These are phyloP conservation scores for Eucalyptus sp. DNA, from an alignment of 345 rosid species.

Conservation along the genomic window DNA sequence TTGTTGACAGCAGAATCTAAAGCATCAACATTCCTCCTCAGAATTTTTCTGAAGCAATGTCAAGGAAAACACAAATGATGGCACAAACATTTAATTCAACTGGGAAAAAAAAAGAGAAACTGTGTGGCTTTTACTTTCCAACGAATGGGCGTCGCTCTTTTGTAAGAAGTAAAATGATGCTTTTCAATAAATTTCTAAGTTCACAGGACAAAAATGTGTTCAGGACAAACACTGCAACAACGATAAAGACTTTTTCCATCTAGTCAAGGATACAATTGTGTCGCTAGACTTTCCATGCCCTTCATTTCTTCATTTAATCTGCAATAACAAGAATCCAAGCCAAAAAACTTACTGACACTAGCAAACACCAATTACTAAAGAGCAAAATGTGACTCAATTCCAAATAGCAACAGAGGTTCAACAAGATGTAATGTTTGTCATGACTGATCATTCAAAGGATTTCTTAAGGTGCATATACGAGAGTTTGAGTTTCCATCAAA, in stretches of 20 bases:
- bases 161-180: neutral
- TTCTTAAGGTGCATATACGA: neutral
- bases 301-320: conserved; percentile 92
- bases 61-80: conserved; percentile 21
- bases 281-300: conserved; percentile 54
- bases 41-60: conserved; percentile 39
- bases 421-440: neutral
- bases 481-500: neutral
- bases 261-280: conserved; percentile 78
- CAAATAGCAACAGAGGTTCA: neutral
- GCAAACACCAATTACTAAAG: neutral
- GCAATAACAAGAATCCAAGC: neutral
- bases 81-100: neutral
- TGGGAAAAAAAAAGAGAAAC: neutral
- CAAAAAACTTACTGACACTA: neutral
- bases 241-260: neutral
- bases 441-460: neutral
- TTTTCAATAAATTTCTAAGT: neutral
- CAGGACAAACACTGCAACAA: neutral
- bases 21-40: conserved; percentile 78
- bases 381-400: neutral
- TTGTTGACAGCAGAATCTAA: conserved; percentile 74
- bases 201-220: neutral
- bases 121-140: neutral
- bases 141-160: neutral